Conservation (phyloP, 2,329 filamentous ascomycete species). For the Claviceps sp. region DNA sequence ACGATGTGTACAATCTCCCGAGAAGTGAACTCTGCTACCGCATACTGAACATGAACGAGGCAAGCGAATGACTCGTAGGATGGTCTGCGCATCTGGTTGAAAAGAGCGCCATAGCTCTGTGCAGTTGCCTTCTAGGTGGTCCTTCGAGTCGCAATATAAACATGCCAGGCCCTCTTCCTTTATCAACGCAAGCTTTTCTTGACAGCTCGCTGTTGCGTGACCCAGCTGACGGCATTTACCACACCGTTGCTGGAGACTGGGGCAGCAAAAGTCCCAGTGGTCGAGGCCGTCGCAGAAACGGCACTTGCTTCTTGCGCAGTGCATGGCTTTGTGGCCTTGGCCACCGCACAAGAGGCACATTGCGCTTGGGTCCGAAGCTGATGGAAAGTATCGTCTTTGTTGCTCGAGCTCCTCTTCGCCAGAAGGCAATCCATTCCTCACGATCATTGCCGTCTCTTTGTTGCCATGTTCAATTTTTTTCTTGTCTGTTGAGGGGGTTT, state of each 20-base stretch:
- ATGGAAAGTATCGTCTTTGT: conserved; percentile 38
- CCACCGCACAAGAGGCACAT: conserved; percentile 41
- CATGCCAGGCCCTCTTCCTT: conserved; percentile 44
- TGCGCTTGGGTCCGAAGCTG: conserved; percentile 24
- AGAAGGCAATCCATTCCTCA: conserved; percentile 13
- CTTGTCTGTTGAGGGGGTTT: neutral
- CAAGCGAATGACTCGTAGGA: conserved; percentile 36
- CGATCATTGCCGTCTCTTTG: conserved; percentile 3
- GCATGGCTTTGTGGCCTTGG: conserved; percentile 28
- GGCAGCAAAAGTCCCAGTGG: conserved; percentile 39
- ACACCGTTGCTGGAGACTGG: conserved; percentile 34
- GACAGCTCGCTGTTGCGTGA: conserved; percentile 38
- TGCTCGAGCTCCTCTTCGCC: conserved; percentile 23
- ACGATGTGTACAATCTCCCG: conserved; percentile 35
- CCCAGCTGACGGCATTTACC: conserved; percentile 49
- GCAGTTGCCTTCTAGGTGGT: conserved; percentile 48
- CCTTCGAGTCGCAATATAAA: conserved; percentile 40
- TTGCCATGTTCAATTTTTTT: neutral
- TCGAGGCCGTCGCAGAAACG: conserved; percentile 30
- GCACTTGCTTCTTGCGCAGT: conserved; percentile 35
- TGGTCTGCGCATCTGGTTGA: conserved; percentile 23
- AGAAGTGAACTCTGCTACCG: conserved; percentile 40
- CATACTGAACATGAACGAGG: conserved; percentile 43
- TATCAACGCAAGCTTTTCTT: conserved; percentile 39
- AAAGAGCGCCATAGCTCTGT: conserved; percentile 48